Base-by-base conservation (phyloP, 2,329 filamentous ascomycete genomes). In the Fusarium subtropicale region DNA sequence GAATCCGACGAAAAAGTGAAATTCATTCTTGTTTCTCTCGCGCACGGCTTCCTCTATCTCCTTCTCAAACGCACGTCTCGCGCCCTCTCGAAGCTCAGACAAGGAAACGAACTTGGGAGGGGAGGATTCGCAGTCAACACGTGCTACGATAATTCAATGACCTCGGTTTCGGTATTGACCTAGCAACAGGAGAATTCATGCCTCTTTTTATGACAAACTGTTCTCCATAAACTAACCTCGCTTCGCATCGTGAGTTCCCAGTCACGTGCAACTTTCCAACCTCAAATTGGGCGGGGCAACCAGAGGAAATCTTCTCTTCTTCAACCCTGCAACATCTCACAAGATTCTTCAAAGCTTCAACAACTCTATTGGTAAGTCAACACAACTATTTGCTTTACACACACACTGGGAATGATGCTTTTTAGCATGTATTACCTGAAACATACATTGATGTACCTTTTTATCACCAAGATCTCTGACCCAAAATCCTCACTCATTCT, bases 391-490 rank as follows among this genome's bases (percentile, higher is more conserved):
- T 39, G 48, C n/a, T 36, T 54, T 59, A 44, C 15, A n/a, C 11
- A 46, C 41, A 38, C 41, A 39, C 50, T 65, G 77, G 77, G 78
- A 74, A 86, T 87, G 85, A 87, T 87, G 86, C 74, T 82, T 72
- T 61, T 79, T 77, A 85, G 84, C 85, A 87, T 86, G 84, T 86
- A 86, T 86, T 86, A 86, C 81, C 84, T 86, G 84, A 87, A 80
- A 80, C 76, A 79, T 76, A 79, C 79, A 78, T 80, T 88, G 86
- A 87, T 87, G 84, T 80, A 80, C 79, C 77, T 82, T 85, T 65
- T 87, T 86, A 88, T 88, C 86, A 90, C 88, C 88, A 90, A 90
- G 88, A 90, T 90, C 87, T 90, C 88, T 90, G 88, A 90, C 76
- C 78, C 78, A 24, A 60, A 79, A 78, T 62, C 20, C 55, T 45